These are phyloP conservation scores for Alisma plantagoaquatica DNA, from an alignment of 106 monocot genomes.

Conservation along the genomic window DNA sequence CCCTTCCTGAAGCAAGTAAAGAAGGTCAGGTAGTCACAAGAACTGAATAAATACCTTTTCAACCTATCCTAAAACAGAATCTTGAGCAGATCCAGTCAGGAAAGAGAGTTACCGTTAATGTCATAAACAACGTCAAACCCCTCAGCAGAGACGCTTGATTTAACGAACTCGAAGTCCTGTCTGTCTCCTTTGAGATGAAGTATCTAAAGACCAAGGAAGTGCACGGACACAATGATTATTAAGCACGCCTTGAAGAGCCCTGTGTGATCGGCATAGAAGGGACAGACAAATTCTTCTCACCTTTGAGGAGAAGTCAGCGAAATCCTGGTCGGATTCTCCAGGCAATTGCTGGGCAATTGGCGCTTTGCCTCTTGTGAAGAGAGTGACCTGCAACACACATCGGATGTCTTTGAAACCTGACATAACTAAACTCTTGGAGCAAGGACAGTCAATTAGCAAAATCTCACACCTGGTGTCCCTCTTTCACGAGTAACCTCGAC, in stretches of 20 bases:
- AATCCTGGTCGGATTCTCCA: constrained; percentile 84
- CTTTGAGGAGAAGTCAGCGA: constrained; percentile 65
- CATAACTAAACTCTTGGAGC: no score
- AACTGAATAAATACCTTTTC: no score
- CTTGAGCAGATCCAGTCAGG: no score
- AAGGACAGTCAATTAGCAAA: no score
- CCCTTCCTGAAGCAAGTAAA: constrained; percentile 46
- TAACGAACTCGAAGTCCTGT: constrained; percentile 92
- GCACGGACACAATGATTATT: background rate
- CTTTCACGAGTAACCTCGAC: constrained; percentile 80
- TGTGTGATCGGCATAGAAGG: background rate
- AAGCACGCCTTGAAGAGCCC: no score
- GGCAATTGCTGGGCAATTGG: constrained; percentile 87
- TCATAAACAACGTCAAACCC: constrained; percentile 93
- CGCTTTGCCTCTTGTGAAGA: constrained; percentile 95
- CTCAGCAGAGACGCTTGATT: constrained; percentile 60
- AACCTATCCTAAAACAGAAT: no score
- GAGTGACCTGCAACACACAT: no score
- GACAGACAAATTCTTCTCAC: constrained; percentile 16
- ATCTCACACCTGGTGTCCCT: constrained; percentile 90
- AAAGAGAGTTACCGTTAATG: constrained; percentile 74
- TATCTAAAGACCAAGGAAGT: constrained; percentile 21
- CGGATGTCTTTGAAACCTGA: no score
- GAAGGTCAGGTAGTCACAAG: no score
- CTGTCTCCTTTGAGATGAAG: constrained; percentile 96